Conservation (phyloP, 164 flowering plant genomes). For the Tetracentron sinense region DNA sequence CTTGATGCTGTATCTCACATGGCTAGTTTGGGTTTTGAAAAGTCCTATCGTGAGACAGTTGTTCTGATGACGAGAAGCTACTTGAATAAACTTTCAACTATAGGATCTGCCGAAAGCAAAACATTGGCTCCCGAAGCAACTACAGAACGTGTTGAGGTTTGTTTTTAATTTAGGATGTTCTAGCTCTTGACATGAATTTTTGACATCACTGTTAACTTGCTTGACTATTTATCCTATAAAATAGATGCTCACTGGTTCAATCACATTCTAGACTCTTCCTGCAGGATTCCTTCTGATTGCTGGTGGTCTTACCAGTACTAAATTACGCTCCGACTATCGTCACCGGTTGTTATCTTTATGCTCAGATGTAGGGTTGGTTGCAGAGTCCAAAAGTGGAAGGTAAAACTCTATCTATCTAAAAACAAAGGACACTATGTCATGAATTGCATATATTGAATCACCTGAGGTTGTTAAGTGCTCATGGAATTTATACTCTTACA, state of each 20-base stretch:
- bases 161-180: slow-evolving; percentile 5
- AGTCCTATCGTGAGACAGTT: slow-evolving; percentile 95
- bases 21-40: slow-evolving; percentile 97
- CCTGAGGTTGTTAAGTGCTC: neutral
- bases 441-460: neutral
- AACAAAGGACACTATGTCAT: neutral
- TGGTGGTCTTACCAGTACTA: slow-evolving; percentile 53
- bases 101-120: slow-evolving; percentile 87
- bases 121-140: slow-evolving; percentile 83
- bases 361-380: slow-evolving; percentile 97
- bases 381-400: slow-evolving; percentile 97
- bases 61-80: slow-evolving; percentile 94
- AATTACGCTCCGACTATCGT: slow-evolving; percentile 84
- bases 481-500: neutral
- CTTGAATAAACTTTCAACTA: slow-evolving; percentile 62
- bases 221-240: slow-evolving; percentile 15
- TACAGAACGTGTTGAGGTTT: slow-evolving; percentile 90
- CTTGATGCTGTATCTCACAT: slow-evolving; percentile 96
- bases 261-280: slow-evolving; percentile 89
- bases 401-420: slow-evolving; percentile 24
- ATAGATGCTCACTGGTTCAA: slow-evolving; percentile 58
- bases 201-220: slow-evolving; percentile 11
- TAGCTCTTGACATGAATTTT: too few species aligned
- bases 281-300: slow-evolving; percentile 92
- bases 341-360: slow-evolving; percentile 90